These are phyloP conservation scores for Scutellaria baicalensis DNA, from an alignment of 257 asterid species.

Conservation along the genomic window DNA sequence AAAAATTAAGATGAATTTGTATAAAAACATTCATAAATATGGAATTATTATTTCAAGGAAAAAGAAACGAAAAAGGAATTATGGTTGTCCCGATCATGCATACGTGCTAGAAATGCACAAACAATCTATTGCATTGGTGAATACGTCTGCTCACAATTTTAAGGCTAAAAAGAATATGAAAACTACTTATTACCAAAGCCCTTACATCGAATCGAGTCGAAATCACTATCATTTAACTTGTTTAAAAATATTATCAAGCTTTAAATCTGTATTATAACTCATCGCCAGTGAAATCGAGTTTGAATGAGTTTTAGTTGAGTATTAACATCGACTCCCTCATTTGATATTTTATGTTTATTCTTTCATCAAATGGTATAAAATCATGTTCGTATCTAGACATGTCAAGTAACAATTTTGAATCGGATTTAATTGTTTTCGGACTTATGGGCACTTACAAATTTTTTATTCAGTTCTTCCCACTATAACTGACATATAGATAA, in stretches of 20 bases:
- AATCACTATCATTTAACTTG: too few relatives aligned
- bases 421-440: too few relatives aligned
- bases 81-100: constrained; percentile 26
- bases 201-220: too few relatives aligned
- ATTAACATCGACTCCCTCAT: too few relatives aligned
- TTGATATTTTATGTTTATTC: too few relatives aligned
- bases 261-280: too few relatives aligned
- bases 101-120: constrained; percentile 6
- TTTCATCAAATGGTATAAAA: background rate
- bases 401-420: too few relatives aligned
- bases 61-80: background rate
- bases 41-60: background rate
- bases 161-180: background rate
- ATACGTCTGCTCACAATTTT: background rate
- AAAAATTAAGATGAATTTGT: background rate
- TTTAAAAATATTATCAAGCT: too few relatives aligned
- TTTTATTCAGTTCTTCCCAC: background rate
- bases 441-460: background rate
- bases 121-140: constrained; percentile 7
- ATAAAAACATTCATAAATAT: background rate
- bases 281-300: too few relatives aligned
- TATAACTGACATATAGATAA: background rate
- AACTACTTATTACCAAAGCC: background rate
- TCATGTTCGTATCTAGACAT: background rate
- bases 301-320: too few relatives aligned